phyloP scores from a whole-genome alignment of 441 rosid species.

The Erodium chrysanthum region DNA sequence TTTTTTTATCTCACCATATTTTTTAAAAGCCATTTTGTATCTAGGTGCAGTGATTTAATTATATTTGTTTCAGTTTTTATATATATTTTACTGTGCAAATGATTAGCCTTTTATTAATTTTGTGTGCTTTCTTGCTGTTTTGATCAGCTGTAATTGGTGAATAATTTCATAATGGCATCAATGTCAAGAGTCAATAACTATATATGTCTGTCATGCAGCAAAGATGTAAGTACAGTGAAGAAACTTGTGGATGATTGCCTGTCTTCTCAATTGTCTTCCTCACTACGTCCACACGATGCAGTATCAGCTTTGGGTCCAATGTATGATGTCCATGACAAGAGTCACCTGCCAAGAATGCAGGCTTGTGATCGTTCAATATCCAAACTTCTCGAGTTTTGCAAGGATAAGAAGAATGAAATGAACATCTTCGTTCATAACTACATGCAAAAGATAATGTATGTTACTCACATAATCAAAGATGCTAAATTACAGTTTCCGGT shows the following conservation, averaged over 20 bases:
- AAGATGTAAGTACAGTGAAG: slow-evolving; percentile 88
- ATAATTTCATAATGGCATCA: neutral
- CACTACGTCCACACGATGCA: slow-evolving; percentile 96
- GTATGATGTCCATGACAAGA: slow-evolving; percentile 93
- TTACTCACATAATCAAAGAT: slow-evolving; percentile 69
- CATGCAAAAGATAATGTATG: slow-evolving; percentile 70
- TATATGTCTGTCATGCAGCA: slow-evolving; percentile 48
- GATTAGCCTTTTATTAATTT: neutral
- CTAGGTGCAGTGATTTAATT: neutral
- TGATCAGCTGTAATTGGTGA: neutral
- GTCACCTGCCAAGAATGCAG: slow-evolving; percentile 79
- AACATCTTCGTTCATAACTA: slow-evolving; percentile 67
- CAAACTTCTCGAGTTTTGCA: slow-evolving; percentile 61
- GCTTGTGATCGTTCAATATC: slow-evolving; percentile 46
- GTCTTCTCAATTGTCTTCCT: slow-evolving; percentile 65
- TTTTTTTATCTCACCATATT: neutral
- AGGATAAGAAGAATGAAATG: slow-evolving; percentile 79
- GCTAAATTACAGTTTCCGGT: slow-evolving; percentile 85
- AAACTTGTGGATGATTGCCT: slow-evolving; percentile 91
- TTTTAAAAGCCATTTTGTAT: neutral
- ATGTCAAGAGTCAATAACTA: slow-evolving; percentile 18
- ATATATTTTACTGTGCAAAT: neutral
- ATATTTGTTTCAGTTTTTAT: neutral
- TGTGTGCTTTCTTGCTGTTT: neutral
- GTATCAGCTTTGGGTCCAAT: slow-evolving; percentile 98